phyloP scores from a whole-genome alignment of 2,329 filamentous ascomycete genomes.

The Cladosporium sp. region DNA sequence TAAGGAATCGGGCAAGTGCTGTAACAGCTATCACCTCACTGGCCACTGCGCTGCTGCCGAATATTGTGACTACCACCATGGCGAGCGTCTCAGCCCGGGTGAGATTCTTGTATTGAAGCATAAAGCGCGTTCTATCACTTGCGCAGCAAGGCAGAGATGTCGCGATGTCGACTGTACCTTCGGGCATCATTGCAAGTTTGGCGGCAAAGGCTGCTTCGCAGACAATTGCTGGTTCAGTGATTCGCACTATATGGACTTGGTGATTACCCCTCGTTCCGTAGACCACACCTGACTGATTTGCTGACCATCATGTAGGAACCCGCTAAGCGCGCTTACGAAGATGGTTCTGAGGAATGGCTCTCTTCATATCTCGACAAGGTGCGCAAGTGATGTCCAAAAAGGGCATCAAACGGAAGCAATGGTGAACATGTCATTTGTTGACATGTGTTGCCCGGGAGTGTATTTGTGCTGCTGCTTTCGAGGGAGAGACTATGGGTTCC shows the following conservation, averaged over 20 bases:
- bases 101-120: conserved; percentile 40
- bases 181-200: conserved; percentile 40
- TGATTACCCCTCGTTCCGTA: conserved; percentile 16
- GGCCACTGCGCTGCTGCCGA: conserved; percentile 38
- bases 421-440: not conserved
- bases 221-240: conserved; percentile 38
- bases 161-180: conserved; percentile 39
- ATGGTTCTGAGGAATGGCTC: conserved; percentile 29
- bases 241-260: conserved; percentile 38
- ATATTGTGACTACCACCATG: conserved; percentile 42
- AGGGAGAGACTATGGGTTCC: not conserved
- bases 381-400: conserved; percentile 7
- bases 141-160: conserved; percentile 34
- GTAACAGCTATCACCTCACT: conserved; percentile 35
- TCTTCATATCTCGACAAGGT: conserved; percentile 21
- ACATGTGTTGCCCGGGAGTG: not conserved
- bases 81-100: conserved; percentile 33
- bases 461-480: not conserved
- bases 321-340: conserved; percentile 26
- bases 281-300: not conserved
- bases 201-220: conserved; percentile 31
- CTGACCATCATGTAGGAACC: conserved; percentile 18
- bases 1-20: conserved; percentile 30
- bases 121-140: conserved; percentile 38
- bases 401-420: not conserved